Evolutionary conservation across 495 filamentous ascomycete genomes (phyloP).

Genomic region (Delitschia confertaspora): DNA sequence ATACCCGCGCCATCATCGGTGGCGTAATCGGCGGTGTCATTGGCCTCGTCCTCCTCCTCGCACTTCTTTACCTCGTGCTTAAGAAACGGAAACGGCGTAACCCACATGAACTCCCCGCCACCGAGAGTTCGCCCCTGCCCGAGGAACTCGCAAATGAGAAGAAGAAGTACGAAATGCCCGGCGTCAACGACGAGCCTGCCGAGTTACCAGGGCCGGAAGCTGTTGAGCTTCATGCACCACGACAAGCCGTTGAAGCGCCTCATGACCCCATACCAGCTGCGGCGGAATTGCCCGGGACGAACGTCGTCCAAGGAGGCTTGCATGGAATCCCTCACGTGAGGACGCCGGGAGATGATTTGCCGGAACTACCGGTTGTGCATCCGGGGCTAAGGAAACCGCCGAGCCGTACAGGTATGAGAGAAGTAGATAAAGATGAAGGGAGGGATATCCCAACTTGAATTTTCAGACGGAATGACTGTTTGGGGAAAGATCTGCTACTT

Average conservation of each 20-base stretch:
- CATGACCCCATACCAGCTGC: not conserved
- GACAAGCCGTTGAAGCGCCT: slow-evolving; percentile 11
- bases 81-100: slow-evolving; percentile 5
- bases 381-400: slow-evolving; percentile 7
- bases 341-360: slow-evolving; percentile 20
- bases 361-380: slow-evolving; percentile 1
- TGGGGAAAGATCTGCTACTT: no score
- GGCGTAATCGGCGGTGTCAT: slow-evolving; percentile 30
- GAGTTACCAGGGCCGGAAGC: slow-evolving; percentile 9
- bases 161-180: slow-evolving; percentile 10
- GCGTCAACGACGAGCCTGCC: slow-evolving; percentile 5
- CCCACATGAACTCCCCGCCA: slow-evolving; percentile 4
- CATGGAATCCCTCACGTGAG: slow-evolving; percentile 13
- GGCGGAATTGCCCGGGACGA: slow-evolving; percentile 19
- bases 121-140: slow-evolving; percentile 1
- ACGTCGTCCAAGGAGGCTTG: slow-evolving; percentile 2
- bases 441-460: no score
- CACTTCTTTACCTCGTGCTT: slow-evolving; percentile 14
- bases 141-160: slow-evolving; percentile 3
- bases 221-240: slow-evolving; percentile 13
- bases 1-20: slow-evolving; percentile 27
- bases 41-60: slow-evolving; percentile 19
- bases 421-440: no score
- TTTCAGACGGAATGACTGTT: no score
- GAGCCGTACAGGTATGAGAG: no score